Conservation (phyloP, 129 eudicot species). For the Flaveria bidentis region DNA sequence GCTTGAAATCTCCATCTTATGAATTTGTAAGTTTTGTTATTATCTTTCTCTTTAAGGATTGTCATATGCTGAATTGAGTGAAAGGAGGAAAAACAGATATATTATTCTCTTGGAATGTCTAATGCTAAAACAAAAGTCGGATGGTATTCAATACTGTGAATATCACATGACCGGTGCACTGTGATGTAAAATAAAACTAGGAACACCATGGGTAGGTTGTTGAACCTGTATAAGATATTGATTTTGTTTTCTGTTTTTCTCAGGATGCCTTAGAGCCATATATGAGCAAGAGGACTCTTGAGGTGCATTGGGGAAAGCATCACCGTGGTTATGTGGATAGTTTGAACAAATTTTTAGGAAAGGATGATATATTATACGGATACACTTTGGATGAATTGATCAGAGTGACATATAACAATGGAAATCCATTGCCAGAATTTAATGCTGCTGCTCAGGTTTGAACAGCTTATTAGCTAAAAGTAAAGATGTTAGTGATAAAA, state of each 20-base stretch:
- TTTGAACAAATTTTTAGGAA: conserved; percentile 65
- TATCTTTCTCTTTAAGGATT: background rate
- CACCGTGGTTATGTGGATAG: conserved; percentile 82
- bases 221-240: background rate
- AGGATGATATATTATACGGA: conserved; percentile 66
- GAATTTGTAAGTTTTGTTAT: conserved; percentile 55
- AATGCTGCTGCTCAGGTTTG: conserved; percentile 91
- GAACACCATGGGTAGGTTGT: background rate
- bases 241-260: conserved; percentile 16
- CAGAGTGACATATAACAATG: conserved; percentile 76
- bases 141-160: background rate
- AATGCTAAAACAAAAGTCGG: conserved; percentile 13
- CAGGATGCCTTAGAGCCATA: conserved; percentile 97
- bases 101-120: background rate
- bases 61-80: conserved; percentile 5
- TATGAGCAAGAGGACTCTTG: conserved; percentile 81
- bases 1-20: conserved; percentile 77
- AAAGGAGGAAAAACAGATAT: background rate
- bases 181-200: background rate
- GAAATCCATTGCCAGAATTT: conserved; percentile 82
- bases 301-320: conserved; percentile 90
- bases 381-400: conserved; percentile 80
- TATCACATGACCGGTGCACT: background rate
- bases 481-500: background rate
- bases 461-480: conserved; percentile 2